Base-by-base conservation (phyloP, 1,139 yeast genomes). In the Pichiaceae sp. region DNA sequence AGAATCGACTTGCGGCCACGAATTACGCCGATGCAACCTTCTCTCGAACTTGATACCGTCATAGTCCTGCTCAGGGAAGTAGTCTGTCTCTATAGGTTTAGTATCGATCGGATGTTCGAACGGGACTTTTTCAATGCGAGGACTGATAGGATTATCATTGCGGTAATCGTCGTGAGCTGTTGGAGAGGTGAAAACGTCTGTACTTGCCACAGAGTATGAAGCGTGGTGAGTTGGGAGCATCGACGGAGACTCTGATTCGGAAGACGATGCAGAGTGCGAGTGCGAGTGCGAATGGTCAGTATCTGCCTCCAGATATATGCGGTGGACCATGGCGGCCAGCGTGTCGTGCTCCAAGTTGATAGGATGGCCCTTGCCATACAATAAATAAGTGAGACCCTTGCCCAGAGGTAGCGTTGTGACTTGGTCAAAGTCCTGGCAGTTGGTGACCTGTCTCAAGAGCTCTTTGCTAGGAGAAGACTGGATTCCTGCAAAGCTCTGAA, bases 1-100 rank as follows among this genome's bases (percentile, higher is more conserved):
- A 12, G 42, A 34, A 12, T 42, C 38, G 24, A 52, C 45, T 1
- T 45, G 40, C 1, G 62, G 61, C 15, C 56, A 48, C 17, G 60
- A 53, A 24, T 53, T 52, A 33, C 61, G 43, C 35, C 62, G 42
- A 15, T 46, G 48, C 23, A 57, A 29, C 26, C 58, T 37, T 4
- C 40, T 32, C 28, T 47, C 44, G 36, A 55, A 55, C 16, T 6
- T 5, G 14, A 12, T 25, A 25, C n/a, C 28, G 14, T 25, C 14
- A 21, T 7, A 7, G 9, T 21, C 24, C 11, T 7, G 11, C 7
- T 7, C 9, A 7, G 7, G 7, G 9, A 7, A 7, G 11, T 7
- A 21, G 24, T 21, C 24, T 7, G 9, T 21, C 11, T 21, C 9
- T 11, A 21, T 21, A 21, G 9, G 7, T 7, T 11, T 21, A 21